Evolutionary conservation across 257 asterid genomes (phyloP).

Genomic region (Rhazya stricta): DNA sequence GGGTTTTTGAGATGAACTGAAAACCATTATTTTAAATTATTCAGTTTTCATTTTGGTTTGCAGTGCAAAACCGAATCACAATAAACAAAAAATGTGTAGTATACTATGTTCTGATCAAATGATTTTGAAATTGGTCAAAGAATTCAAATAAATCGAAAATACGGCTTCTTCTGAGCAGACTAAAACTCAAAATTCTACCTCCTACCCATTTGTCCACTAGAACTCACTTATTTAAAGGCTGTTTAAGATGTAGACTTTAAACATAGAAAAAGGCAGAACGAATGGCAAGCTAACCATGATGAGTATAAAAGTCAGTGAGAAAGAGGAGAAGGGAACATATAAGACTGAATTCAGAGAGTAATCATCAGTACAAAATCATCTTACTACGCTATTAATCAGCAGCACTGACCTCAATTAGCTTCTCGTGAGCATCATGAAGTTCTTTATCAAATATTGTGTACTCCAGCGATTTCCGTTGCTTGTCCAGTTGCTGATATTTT

Average conservation of each 20-base stretch:
- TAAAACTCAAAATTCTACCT: not conserved
- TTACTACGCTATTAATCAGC: not conserved
- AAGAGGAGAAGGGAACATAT: not conserved
- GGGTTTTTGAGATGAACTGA: too few species aligned
- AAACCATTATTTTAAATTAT: too few species aligned
- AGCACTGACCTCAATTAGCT: slow-evolving; percentile 55
- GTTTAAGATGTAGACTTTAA: not conserved
- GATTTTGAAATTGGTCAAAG: too few species aligned
- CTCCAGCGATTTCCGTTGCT: slow-evolving; percentile 87
- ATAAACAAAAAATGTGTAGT: too few species aligned
- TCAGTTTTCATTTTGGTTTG: too few species aligned
- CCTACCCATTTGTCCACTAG: not conserved
- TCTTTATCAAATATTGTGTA: slow-evolving; percentile 90
- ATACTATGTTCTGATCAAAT: too few species aligned
- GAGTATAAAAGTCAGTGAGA: not conserved
- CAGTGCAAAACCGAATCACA: too few species aligned
- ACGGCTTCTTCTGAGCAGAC: too few species aligned
- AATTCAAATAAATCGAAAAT: too few species aligned
- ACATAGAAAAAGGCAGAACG: not conserved
- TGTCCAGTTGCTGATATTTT: slow-evolving; percentile 91
- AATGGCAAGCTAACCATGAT: not conserved
- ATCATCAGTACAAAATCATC: not conserved
- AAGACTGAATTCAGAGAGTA: not conserved
- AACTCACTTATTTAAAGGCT: not conserved
- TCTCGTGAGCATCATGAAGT: slow-evolving; percentile 90